Percentiles rank a stretch among this genome's conserved stretches.
These are phyloP conservation scores for Myxozyma geophila DNA, from an alignment of 805 yeast species.

Conservation along the genomic window DNA sequence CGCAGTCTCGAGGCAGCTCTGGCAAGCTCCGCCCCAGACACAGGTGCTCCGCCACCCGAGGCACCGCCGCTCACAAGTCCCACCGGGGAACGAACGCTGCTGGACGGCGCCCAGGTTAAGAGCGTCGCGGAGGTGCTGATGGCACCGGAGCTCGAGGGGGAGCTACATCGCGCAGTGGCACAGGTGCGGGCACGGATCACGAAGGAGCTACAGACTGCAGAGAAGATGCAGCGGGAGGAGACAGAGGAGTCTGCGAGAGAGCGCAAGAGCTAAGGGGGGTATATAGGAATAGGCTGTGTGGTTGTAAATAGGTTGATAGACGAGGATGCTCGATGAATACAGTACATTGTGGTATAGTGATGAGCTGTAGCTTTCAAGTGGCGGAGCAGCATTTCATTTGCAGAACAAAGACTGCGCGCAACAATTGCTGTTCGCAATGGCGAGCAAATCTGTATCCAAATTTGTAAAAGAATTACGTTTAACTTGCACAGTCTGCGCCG, in stretches of 20 bases:
- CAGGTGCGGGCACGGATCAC: slow-evolving; percentile 27
- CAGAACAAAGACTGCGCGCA: not conserved
- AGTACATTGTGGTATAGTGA: not conserved
- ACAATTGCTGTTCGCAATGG: not conserved
- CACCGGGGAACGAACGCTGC: slow-evolving; percentile 17
- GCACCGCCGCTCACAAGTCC: slow-evolving; percentile 1
- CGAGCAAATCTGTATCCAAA: too few species aligned
- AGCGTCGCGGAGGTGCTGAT: slow-evolving; percentile 18
- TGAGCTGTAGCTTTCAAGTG: too few species aligned
- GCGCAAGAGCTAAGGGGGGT: not conserved
- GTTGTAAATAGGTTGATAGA: slow-evolving; percentile 7
- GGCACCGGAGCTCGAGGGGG: slow-evolving; percentile 33
- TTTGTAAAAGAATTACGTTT: too few species aligned
- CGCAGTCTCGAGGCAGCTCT: slow-evolving; percentile 19
- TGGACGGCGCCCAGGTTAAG: slow-evolving; percentile 18
- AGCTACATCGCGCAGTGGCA: slow-evolving; percentile 36
- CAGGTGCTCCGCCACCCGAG: not conserved
- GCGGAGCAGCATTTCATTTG: too few species aligned
- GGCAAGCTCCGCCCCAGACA: not conserved
- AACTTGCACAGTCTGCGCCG: too few species aligned
- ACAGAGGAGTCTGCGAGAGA: not conserved
- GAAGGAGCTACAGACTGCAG: slow-evolving; percentile 10
- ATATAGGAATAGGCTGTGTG: not conserved
- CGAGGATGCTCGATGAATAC: not conserved
- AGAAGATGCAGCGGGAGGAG: not conserved